Evolutionary conservation across 768 basidiomycete genomes (phyloP), one percentile per base, ranked within the genome.

Genomic region (Leccinellum albellum): DNA sequence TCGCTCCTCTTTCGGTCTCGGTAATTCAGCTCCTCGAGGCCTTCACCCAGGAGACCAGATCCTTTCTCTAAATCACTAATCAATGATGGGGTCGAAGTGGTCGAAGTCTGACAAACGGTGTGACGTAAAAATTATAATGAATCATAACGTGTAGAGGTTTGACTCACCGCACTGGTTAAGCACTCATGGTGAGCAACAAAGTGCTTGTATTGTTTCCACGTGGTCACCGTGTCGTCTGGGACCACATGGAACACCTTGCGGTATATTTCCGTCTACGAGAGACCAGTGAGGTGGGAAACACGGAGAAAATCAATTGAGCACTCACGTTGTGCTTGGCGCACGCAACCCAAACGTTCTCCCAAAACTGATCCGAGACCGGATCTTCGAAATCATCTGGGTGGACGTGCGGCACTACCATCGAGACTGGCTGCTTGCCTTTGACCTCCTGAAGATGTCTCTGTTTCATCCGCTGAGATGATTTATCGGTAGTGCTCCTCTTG

Each of bases 201-300:
- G 60, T 95, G 91, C 68, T 87, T 95, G 74, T 88, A 98, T 66
- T 93, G 89, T 66, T 94, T 94, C 96, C 96, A 99, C 0, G 95
- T 96, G 2, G 87, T 88, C 58, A 98, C 83, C 23, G 86, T 78
- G 69, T 99, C 95, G 70, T 98, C 96, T 6, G 97, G 96, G 53
- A 95, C 77, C 33, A 89, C 88, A 64, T 93, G 88, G 77, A 99
- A 99, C 4, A 98, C 94, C 68, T 91, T 95, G 54, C 94, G 87
- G 74, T 84, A 98, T 61, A 98, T 93, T 69, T 96, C 91, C 59
- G 96, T 99, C 94, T 95, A 58, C 12, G 55, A 51, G 14, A 53
- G 53, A 51, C 31, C 6, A 14, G n/a, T 58, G 6, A 62, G 60
- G 12, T 47, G n/a, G 28, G 24, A 23, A 13, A 51, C 5, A 4